Base-by-base conservation (phyloP, 805 yeast genomes). In the Lipomyces yamadae region DNA sequence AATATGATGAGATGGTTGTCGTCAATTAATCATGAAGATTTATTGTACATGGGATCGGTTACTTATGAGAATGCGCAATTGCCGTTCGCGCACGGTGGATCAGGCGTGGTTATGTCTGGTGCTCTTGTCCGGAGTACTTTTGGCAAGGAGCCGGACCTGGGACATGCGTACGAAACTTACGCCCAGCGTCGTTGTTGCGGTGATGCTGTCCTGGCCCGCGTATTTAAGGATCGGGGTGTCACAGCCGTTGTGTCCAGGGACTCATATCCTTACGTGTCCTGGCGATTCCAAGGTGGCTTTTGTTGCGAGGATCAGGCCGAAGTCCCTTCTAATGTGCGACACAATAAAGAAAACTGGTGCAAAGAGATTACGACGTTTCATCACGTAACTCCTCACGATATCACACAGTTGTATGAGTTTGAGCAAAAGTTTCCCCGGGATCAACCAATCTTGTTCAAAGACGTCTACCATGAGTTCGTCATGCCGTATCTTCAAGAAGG, bases 51-150 rank as follows among this genome's bases (percentile, higher is more conserved):
- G 45, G 81, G 81, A 1, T 63, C 73, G 0, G 72, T 72, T 0
- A 76, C 77, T 30, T 39, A 60, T 57, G 5, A 67, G 63, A 4
- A 69, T 61, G 50, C 4, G 13, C 3, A 37, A 3, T 62, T 63
- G 33, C 53, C 64, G 53, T 79, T 78, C 66, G 81, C 79, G 11
- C 80, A 79, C 63, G 81, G 81, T 37, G 39, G 39, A 4, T 37
- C 39, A 4, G 39, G 39, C 39, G 39, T 37, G 39, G 39, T 37
- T 37, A 62, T 78, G 24, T 76, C 80, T 8, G 70, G 72, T 2
- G 77, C 74, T 2, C 76, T 79, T 4, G 70, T 78, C 72, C 69
- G 70, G 30, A 57, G 55, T 15, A 69, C 75, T 29, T 72, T 77
- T 54, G 76, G 73, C 24, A 58, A 53, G 2, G 62, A 66, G 15